Conservation (phyloP, 805 yeast genomes). For the Metschnikowia amazonensis region DNA sequence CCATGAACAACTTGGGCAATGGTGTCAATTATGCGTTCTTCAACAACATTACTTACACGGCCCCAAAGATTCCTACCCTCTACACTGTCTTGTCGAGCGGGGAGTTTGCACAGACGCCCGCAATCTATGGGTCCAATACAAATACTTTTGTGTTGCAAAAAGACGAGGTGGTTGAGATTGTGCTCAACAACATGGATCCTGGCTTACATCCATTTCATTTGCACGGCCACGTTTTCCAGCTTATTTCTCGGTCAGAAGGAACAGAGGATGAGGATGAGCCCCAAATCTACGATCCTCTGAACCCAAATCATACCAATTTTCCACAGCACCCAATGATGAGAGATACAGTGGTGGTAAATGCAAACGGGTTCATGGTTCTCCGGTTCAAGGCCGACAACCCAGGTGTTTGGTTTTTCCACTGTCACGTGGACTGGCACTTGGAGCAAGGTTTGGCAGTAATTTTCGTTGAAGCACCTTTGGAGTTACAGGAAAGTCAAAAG, state of each 20-base stretch:
- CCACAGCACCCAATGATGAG: slow-evolving; percentile 62
- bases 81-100: slow-evolving; percentile 63
- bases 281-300: slow-evolving; percentile 43
- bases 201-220: slow-evolving; percentile 79
- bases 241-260: slow-evolving; percentile 50
- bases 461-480: slow-evolving; percentile 65
- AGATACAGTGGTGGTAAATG: slow-evolving; percentile 67
- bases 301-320: slow-evolving; percentile 35
- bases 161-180: slow-evolving; percentile 68
- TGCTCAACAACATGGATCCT: slow-evolving; percentile 74
- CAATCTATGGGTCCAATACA: slow-evolving; percentile 72
- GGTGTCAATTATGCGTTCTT: slow-evolving; percentile 77
- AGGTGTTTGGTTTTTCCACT: slow-evolving; percentile 93
- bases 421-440: slow-evolving; percentile 85
- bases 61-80: slow-evolving; percentile 71
- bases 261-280: slow-evolving; percentile 54
- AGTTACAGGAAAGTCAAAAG: slow-evolving; percentile 32
- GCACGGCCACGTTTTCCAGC: slow-evolving; percentile 71
- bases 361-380: slow-evolving; percentile 63
- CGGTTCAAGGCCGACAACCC: slow-evolving; percentile 84
- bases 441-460: slow-evolving; percentile 76
- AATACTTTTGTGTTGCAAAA: slow-evolving; percentile 57
- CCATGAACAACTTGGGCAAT: slow-evolving; percentile 66
- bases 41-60: slow-evolving; percentile 59
- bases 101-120: slow-evolving; percentile 46